Evolutionary conservation across 2,329 filamentous ascomycete genomes (phyloP), one percentile per base, ranked within the genome.

Genomic region (Penicillium crustosum): DNA sequence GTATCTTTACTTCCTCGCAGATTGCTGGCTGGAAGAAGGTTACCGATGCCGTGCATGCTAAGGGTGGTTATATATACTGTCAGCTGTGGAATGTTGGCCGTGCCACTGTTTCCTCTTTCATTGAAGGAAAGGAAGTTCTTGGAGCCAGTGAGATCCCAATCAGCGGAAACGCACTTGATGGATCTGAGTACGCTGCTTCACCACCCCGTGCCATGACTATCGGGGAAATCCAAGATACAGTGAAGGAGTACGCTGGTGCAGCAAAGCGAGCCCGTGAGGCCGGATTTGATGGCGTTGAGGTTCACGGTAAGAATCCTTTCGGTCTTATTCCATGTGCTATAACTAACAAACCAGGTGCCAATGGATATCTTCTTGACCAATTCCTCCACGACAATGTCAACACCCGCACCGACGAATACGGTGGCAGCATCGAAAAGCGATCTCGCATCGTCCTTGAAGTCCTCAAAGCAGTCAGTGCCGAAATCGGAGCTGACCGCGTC

Each of bases 311-410:
- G 49, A 45, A 0, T 23, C 7, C 3, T 13, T 19, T 10, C n/a
- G 5, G 6, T 29, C 12, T 19, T 9, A 6, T 13, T 44, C 4
- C 4, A 13, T 4, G 25, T 19, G n/a, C 43, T 8, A 2, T 45
- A n/a, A 8, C 42, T 53, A 50, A 61, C 5, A 36, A 41, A 29
- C 42, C 13, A 86, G 81, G 70, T 13, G 86, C 86, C 1, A 87
- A 89, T 64, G 86, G 87, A 4, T 91, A 90, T 66, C 77, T 91
- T 2, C 70, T 89, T 9, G 81, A 82, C 56, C 81, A 88, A 63
- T 91, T 91, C 70, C 75, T 89, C 15, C 87, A 84, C 61, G 80
- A 82, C 57, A 78, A 72, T 5, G 74, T 76, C 64, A 88, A 88
- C 72, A 76, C 77, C 49, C 78, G 85, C 2, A 82, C 73, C 2